phyloP scores from a whole-genome alignment of 116 monocot genomes.

The Trichopus zeylanicus region DNA sequence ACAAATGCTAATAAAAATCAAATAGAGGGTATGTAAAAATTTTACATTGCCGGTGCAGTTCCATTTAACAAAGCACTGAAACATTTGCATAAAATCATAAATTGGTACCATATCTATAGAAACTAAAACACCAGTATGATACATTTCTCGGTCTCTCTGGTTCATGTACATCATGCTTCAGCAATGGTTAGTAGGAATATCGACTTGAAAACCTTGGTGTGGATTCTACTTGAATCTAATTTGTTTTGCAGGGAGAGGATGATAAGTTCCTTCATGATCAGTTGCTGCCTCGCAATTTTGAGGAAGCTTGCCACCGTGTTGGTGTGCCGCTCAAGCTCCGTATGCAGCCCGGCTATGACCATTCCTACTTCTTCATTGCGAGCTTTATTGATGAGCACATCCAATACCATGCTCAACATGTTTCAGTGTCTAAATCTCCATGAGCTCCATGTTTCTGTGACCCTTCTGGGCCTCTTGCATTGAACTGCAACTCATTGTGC shows the following conservation, averaged over 20 bases:
- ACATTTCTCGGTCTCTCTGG: too few relatives aligned
- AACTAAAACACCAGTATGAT: too few relatives aligned
- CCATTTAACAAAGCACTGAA: too few relatives aligned
- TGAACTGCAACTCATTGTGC: too few relatives aligned
- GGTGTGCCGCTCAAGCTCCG: constrained; percentile 45
- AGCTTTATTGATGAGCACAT: constrained; percentile 93
- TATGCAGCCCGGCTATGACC: constrained; percentile 88
- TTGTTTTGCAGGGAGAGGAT: constrained; percentile 49
- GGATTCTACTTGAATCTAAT: not conserved
- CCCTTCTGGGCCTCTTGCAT: not conserved
- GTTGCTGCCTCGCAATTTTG: constrained; percentile 61
- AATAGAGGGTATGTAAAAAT: too few relatives aligned
- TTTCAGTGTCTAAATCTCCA: constrained; percentile 41
- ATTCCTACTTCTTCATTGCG: constrained; percentile 89
- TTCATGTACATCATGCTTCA: too few relatives aligned
- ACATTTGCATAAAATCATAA: too few relatives aligned
- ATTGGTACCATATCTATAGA: too few relatives aligned
- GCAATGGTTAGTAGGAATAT: too few relatives aligned
- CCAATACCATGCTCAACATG: constrained; percentile 58
- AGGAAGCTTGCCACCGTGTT: constrained; percentile 55
- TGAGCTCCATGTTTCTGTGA: not conserved
- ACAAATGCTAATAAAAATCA: too few relatives aligned
- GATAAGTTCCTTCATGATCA: constrained; percentile 82
- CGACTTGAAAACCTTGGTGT: too few relatives aligned
- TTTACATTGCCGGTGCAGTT: too few relatives aligned